Evolutionary conservation across 768 basidiomycete species (phyloP), one percentile per base, ranked within the genome.

Genomic region (Tubosaeta brunneosetosa): DNA sequence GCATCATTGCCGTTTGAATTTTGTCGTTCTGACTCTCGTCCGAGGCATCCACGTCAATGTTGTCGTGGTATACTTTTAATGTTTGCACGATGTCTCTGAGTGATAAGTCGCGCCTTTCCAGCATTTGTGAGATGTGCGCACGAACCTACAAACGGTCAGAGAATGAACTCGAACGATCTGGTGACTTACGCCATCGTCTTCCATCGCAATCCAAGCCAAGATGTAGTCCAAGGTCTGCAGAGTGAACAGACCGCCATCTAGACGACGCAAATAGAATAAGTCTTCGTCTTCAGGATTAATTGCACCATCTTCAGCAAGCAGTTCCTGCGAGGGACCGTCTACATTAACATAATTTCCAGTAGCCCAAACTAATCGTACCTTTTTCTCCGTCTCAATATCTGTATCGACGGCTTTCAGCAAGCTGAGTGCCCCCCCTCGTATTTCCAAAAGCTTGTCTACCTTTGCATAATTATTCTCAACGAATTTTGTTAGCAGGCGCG

Each of bases 201-300:
- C 97, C 94, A 97, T 94, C 50, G 84, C 80, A 26, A 97, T 71
- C 97, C 97, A 99, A 6, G 89, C 93, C 36, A 97, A 71, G 54
- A 97, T 88, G 61, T 94, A 97, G 68, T 98, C 95, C 37, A 92
- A 81, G 16, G 86, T 92, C 63, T 98, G 95, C 8, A 98, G 70
- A 2, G 86, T 88, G 64, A 89, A 93, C 41, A 97, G 70, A 0
- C 97, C 97, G 2, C 85, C 84, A 52, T 97, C 93, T 33, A 98
- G 71, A 50, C 88, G 80, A 31, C 85, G 83, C n/a, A 97, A 73
- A 73, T 98, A 97, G 77, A 85, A 88, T 16, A 78, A 58, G 29
- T 91, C 86, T 59, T 88, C 84, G 53, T 86, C 79, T 31, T 86
- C 87, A 14, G 76, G 64, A 1, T 72, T 74, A 5, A 83, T 59